Conservation (phyloP, 192 early-diverging fungal species). For the Coemansia sp. region DNA sequence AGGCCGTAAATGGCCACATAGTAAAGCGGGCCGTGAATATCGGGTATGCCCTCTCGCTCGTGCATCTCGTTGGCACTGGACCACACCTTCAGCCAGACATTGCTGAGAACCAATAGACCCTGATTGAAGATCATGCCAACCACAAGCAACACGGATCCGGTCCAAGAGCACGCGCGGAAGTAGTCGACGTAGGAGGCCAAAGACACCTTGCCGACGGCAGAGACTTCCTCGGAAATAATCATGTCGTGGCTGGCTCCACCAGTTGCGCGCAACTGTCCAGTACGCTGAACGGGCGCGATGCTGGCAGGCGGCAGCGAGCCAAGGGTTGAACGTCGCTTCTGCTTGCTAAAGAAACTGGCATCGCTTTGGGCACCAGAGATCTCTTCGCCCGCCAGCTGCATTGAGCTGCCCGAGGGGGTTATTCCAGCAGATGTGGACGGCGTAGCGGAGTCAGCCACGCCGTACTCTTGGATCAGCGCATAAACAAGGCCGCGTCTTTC, state of each 20-base stretch:
- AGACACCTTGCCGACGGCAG: slow-evolving; percentile 70
- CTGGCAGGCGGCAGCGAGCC: slow-evolving; percentile 54
- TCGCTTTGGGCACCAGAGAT: not conserved
- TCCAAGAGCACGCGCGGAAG: slow-evolving; percentile 66
- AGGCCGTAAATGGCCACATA: slow-evolving; percentile 75
- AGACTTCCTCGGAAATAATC: slow-evolving; percentile 74
- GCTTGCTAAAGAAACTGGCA: not conserved
- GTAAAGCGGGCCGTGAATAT: slow-evolving; percentile 43
- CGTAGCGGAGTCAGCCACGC: slow-evolving; percentile 21
- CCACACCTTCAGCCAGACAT: slow-evolving; percentile 70
- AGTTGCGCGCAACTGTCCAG: slow-evolving; percentile 2
- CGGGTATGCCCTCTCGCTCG: slow-evolving; percentile 8
- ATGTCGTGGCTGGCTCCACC: slow-evolving; percentile 4
- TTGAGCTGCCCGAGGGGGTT: not conserved
- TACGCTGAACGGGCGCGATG: slow-evolving; percentile 39
- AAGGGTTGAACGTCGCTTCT: slow-evolving; percentile 29
- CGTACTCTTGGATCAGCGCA: slow-evolving; percentile 70
- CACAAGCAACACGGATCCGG: slow-evolving; percentile 55
- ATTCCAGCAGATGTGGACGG: not conserved
- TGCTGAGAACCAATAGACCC: slow-evolving; percentile 53
- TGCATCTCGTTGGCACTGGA: slow-evolving; percentile 54
- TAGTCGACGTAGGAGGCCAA: slow-evolving; percentile 74
- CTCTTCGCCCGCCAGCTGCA: not conserved
- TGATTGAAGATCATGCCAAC: slow-evolving; percentile 56
- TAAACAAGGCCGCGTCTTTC: slow-evolving; percentile 55